Evolutionary conservation across 805 yeast species (phyloP).

Genomic region (Saturnispora hagleri): DNA sequence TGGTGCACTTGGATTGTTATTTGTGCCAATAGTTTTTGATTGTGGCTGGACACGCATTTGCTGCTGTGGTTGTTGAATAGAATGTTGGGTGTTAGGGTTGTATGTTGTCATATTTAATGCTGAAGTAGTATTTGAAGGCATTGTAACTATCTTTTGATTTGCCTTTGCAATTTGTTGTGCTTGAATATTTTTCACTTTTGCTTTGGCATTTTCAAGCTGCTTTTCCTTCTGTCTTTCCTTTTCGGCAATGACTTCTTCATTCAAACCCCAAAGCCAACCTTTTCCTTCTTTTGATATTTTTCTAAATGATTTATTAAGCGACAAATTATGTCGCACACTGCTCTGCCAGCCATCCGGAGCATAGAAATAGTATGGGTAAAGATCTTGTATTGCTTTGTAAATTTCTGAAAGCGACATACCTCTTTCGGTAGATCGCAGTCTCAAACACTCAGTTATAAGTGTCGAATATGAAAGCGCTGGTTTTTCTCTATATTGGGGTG

Average conservation of each 20-base stretch:
- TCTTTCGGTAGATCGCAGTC: slow-evolving; percentile 52
- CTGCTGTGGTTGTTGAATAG: not conserved
- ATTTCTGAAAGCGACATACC: slow-evolving; percentile 83
- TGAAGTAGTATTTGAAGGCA: slow-evolving; percentile 1
- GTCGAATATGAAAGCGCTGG: slow-evolving; percentile 78
- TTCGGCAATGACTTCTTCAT: slow-evolving; percentile 75
- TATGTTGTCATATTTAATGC: slow-evolving; percentile 15
- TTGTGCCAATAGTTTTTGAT: slow-evolving; percentile 10
- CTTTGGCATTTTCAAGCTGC: slow-evolving; percentile 49
- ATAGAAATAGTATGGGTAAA: slow-evolving; percentile 85
- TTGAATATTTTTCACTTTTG: slow-evolving; percentile 15
- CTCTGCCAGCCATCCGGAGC: slow-evolving; percentile 99
- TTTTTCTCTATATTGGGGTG: slow-evolving; percentile 75
- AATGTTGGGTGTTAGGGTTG: slow-evolving; percentile 1
- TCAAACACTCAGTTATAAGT: slow-evolving; percentile 69
- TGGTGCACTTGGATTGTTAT: slow-evolving; percentile 5
- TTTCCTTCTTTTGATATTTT: slow-evolving; percentile 81
- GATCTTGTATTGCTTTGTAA: slow-evolving; percentile 74
- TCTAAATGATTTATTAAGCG: slow-evolving; percentile 75
- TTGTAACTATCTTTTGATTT: not conserved
- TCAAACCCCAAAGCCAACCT: slow-evolving; percentile 92
- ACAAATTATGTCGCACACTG: slow-evolving; percentile 81
- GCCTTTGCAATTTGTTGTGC: slow-evolving; percentile 8
- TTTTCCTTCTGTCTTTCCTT: slow-evolving; percentile 61
- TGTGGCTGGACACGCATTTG: not conserved